Base-by-base conservation (phyloP, 495 filamentous ascomycete genomes). In the Hypoxylon perforatum region DNA sequence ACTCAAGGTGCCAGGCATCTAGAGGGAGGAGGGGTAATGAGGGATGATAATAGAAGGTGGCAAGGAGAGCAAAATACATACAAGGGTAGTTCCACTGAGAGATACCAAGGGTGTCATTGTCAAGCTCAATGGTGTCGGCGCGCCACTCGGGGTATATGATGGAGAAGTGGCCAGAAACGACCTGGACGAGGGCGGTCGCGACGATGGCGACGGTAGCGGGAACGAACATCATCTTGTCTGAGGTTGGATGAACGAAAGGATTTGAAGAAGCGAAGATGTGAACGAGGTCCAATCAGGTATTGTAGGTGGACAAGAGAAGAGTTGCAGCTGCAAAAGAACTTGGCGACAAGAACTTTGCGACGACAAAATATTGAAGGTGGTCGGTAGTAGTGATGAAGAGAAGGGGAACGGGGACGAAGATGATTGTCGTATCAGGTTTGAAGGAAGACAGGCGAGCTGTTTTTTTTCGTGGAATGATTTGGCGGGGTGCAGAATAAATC, bases 1-100 rank as follows among this genome's bases (percentile, higher is more conserved):
- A 15, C 12, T 42, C n/a, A 17, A n/a, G 5, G 15, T n/a, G n/a
- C n/a, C n/a, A n/a, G n/a, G n/a, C n/a, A n/a, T n/a, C n/a, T n/a
- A n/a, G n/a, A n/a, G n/a, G n/a, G n/a, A n/a, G n/a, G n/a, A n/a
- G n/a, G n/a, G n/a, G n/a, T n/a, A n/a, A n/a, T n/a, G 39, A 42
- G 15, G 39, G 46, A 15, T 48, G 11, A 22, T 11, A 18, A 50
- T 23, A 14, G 3, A 47, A 19, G 35, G 21, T 44, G 22, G 63
- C 57, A 39, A 25, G 25, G 15, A 21, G 62, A 42, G 33, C 36
- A 46, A 51, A 35, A 30, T 39, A 64, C 79, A 18, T 75, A 89
- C 87, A 90, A 21, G 87, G 87, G 47, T 83, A 86, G 17, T 22
- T 70, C 77, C 81, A 89, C 73, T 90, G 86, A 2, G 81, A 81